Conservation (phyloP, 139 green algal genomes). For the Pleodorina starrii region DNA sequence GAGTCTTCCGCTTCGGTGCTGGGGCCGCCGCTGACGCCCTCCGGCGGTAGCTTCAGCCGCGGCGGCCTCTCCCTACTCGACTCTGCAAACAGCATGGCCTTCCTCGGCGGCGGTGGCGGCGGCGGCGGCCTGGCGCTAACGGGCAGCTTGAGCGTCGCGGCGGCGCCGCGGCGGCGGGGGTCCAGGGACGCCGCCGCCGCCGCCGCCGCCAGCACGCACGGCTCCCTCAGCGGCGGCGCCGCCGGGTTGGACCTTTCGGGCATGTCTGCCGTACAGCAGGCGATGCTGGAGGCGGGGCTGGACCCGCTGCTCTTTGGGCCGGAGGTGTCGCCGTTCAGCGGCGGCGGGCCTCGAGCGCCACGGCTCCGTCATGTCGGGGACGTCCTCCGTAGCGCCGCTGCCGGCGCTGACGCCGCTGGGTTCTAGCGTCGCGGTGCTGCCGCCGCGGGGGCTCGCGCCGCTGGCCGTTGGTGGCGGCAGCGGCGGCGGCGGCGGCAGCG, state of each 20-base stretch:
- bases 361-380: background rate
- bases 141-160: background rate
- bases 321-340: background rate
- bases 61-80: background rate
- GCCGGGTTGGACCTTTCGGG: background rate
- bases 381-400: background rate
- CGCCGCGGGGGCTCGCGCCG: background rate
- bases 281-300: slow-evolving; percentile 10
- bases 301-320: background rate
- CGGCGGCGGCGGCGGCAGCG: background rate
- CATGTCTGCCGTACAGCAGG: background rate
- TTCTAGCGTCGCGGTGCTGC: background rate
- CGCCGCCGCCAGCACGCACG: background rate
- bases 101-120: background rate
- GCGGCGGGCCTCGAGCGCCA: background rate
- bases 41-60: background rate
- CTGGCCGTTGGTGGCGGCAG: background rate
- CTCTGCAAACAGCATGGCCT: background rate
- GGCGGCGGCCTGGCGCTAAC: background rate
- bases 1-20: background rate
- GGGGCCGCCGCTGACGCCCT: background rate
- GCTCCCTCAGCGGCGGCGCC: slow-evolving; percentile 1
- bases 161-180: background rate
- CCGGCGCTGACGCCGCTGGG: background rate
- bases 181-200: background rate